Evolutionary conservation across 1,139 yeast genomes (phyloP), one percentile per base, ranked within the genome.

Genomic region (Debaryomyces udenii): DNA sequence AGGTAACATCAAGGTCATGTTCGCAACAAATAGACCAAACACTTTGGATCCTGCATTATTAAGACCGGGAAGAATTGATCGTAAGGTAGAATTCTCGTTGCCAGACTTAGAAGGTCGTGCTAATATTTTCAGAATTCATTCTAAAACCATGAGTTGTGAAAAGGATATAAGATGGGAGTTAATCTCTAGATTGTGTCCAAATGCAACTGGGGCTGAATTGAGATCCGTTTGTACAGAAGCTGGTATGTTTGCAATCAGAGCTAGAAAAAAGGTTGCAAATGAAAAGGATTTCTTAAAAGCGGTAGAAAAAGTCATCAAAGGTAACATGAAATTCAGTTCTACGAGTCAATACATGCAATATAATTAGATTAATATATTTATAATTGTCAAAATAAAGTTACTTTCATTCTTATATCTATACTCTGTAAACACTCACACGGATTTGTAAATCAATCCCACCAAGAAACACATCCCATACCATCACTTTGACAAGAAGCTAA

Each of bases 81-180:
- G 99, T 66, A 93, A 93, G 68, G 99, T 93, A 35, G 99, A 93
- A 66, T 94, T 93, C 62, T 85, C 96, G 9, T 72, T 93, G 55
- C 99, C 99, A 6, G 99, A 93, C 61, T 74, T 93, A 49, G 99
- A 93, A 63, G 99, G 99, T 39, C 83, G 99, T 55, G 97, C 99
- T 38, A 91, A 91, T 61, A 93, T 93, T 57, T 89, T 94, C 78
- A 80, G 97, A 60, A 93, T 93, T 59, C 99, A 93, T 66, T 86
- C 98, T 29, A 93, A 91, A 69, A 83, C 96, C 40, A 93, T 93
- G 99, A 86, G 96, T 57, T 93, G 90, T 52, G 99, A 93, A 66
- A 83, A 96, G 61, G 96, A 89, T 56, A 93, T 93, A 47, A 84
- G 99, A 68, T 93, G 99, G 99, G 99, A 93, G 67, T 79, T 93